phyloP scores from a whole-genome alignment of 495 filamentous ascomycete genomes.

The Neurospora sp. region DNA sequence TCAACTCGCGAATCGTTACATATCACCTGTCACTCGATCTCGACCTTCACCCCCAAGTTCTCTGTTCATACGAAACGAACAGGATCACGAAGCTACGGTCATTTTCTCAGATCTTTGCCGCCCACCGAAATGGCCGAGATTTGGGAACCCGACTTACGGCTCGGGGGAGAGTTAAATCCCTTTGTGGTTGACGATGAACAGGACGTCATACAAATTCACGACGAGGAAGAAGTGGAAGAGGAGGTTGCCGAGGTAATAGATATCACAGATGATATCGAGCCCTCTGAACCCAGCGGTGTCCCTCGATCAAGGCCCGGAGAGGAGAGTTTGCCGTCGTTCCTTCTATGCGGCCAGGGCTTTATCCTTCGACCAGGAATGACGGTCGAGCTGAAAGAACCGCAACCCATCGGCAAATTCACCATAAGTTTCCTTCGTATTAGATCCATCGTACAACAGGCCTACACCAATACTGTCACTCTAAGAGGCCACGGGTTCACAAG shows the following conservation, averaged over 20 bases:
- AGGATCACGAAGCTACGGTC: no score
- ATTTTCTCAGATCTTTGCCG: no score
- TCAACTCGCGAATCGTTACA: background rate
- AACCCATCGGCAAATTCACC: background rate
- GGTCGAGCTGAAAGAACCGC: background rate
- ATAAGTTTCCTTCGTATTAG: constrained; percentile 9
- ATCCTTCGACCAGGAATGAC: background rate
- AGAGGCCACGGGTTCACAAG: constrained; percentile 4
- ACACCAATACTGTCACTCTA: background rate
- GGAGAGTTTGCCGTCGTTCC: fast-evolving
- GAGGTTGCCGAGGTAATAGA: constrained; percentile 5
- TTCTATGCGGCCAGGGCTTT: background rate
- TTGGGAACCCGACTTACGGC: background rate
- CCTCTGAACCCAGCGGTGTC: fast-evolving
- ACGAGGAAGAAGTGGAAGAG: background rate
- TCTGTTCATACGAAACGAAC: no score
- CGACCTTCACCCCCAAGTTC: no score
- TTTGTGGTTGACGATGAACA: background rate
- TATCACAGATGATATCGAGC: background rate
- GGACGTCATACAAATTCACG: background rate
- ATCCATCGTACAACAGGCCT: background rate
- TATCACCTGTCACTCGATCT: background rate
- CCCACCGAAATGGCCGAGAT: background rate
- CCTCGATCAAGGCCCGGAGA: background rate
- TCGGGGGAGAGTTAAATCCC: background rate